Evolutionary conservation across 768 basidiomycete species (phyloP), one percentile per base, ranked within the genome.

Genomic region (Pleurotus cornucopiae): DNA sequence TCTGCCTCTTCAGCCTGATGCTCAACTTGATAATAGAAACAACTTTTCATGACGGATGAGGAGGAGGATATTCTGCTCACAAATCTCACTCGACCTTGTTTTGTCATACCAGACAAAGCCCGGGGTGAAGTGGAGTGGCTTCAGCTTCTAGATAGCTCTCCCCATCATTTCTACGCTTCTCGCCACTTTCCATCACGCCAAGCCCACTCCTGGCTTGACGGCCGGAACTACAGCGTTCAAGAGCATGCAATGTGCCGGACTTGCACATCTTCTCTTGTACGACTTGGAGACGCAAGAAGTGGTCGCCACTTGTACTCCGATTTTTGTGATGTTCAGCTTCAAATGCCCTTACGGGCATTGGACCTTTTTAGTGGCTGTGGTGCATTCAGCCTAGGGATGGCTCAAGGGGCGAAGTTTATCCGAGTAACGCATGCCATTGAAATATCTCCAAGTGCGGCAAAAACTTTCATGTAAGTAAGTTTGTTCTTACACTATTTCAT

Each of bases 361-460:
- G 80, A 82, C 61, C 58, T 81, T 2, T 82, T 80, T 60, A 77
- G 73, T 12, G 81, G 80, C 5, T 76, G 75, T 12, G 88, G 88
- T 4, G 83, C 86, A 2, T 87, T 91, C 63, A 79, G 79, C 49
- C 66, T 77, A 16, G 87, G 80, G 0, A 67, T 90, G 68, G 76
- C 78, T 13, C 71, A 80, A 39, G 73, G 77, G 2, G 83, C 78
- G 53, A 66, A 73, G 3, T 82, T 79, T 51, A 60, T 88, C 49
- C 76, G 80, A 57, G 63, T 88, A 3, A 84, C 82, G 0, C 82
- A 88, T 70, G 80, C 84, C 0, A 69, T 91, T 44, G 91, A 93
- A 61, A 84, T 89, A 18, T 74, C 81, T n/a, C 88, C 89, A 0
- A 88, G 86, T 64, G 88, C 91, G 6, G 85, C 86, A 0, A 69